phyloP scores from a whole-genome alignment of 2,329 filamentous ascomycete genomes.

The Sporothrix dimorphospora region DNA sequence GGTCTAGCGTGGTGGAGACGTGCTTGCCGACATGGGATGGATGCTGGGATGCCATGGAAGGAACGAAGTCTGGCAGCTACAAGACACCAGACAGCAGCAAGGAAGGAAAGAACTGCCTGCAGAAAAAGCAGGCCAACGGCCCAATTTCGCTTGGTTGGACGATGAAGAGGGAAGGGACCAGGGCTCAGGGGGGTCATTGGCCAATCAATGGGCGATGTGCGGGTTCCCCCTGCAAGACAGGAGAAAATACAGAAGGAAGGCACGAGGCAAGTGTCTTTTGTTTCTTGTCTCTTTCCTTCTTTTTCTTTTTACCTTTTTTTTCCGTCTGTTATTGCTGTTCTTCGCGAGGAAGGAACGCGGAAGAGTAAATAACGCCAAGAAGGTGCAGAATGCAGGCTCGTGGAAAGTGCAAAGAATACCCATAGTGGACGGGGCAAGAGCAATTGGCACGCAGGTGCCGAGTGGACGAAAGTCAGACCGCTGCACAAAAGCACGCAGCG shows the following conservation, averaged over 20 bases:
- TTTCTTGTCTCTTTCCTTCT: neutral
- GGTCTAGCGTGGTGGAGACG: slow-evolving; percentile 20
- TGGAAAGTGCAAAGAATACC: neutral
- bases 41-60: neutral
- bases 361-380: neutral
- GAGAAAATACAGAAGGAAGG: slow-evolving; percentile 7
- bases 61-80: neutral
- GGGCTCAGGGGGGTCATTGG: neutral
- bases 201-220: neutral
- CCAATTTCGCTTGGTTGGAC: slow-evolving; percentile 24
- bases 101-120: neutral
- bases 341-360: neutral
- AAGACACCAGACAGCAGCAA: neutral
- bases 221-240: neutral
- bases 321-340: neutral
- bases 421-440: neutral
- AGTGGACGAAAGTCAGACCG: neutral
- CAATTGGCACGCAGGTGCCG: slow-evolving; percentile 12
- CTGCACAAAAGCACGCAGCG: slow-evolving; percentile 8
- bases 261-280: slow-evolving; percentile 2
- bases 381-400: slow-evolving; percentile 6
- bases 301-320: neutral
- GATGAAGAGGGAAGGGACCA: slow-evolving; percentile 16
- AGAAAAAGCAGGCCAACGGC: slow-evolving; percentile 13
- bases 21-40: slow-evolving; percentile 22